These are phyloP conservation scores for Penicillium manginii DNA, from an alignment of 495 filamentous ascomycete species.

Conservation along the genomic window DNA sequence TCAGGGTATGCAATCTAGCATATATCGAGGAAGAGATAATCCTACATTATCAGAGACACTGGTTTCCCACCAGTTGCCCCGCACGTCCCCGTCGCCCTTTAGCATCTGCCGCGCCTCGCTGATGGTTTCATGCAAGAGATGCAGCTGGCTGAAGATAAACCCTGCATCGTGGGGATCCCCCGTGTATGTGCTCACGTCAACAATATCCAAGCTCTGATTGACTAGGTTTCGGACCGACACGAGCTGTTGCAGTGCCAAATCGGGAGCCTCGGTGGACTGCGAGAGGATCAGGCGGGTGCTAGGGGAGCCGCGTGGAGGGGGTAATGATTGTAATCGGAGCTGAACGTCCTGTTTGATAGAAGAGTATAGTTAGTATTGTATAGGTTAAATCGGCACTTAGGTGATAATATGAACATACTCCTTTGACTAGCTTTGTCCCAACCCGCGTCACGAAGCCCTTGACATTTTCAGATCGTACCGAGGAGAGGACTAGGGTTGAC, in stretches of 20 bases:
- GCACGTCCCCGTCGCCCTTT: constrained; percentile 53
- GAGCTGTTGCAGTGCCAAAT: constrained; percentile 66
- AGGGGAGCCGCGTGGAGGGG: constrained; percentile 46
- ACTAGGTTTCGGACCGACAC: constrained; percentile 73
- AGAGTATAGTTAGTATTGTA: constrained; percentile 3
- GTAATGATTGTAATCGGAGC: constrained; percentile 52
- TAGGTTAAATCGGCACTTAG: neutral
- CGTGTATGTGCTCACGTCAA: constrained; percentile 74
- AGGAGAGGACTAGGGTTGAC: constrained; percentile 85
- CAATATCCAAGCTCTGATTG: constrained; percentile 74
- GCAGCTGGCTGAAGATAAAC: constrained; percentile 81
- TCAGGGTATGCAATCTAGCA: neutral
- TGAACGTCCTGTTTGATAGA: constrained; percentile 49
- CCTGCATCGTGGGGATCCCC: constrained; percentile 58
- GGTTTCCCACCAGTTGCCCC: constrained; percentile 61
- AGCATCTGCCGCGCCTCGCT: constrained; percentile 63
- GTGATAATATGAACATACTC: constrained; percentile 51
- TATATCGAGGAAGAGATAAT: neutral
- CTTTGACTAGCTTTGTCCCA: constrained; percentile 75
- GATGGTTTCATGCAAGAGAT: constrained; percentile 75
- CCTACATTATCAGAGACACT: constrained; percentile 56
- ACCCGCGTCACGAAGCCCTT: constrained; percentile 89
- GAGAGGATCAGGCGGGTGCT: constrained; percentile 61
- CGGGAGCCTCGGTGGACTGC: constrained; percentile 49
- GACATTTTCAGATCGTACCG: constrained; percentile 82